A percentile compares a stretch with the other conserved stretches of the same genome.
phyloP scores from a whole-genome alignment of 1,284 basidiomycete genomes.

The Apiotrichum mycotoxinovorans region DNA sequence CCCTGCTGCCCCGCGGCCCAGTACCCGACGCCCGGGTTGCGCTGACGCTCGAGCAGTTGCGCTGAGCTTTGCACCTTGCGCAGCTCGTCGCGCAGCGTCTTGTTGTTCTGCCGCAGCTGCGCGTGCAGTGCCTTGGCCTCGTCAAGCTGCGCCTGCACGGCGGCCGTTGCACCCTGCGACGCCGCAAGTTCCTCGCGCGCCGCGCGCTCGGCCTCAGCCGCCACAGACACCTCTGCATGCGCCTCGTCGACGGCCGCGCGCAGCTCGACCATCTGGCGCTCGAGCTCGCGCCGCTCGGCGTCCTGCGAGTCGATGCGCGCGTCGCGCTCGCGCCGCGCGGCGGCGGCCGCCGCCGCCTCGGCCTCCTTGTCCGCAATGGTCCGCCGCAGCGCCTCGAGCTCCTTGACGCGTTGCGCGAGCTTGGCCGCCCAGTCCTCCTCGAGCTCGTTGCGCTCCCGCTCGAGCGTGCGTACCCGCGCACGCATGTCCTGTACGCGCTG shows the following conservation, averaged over 20 bases:
- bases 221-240: constrained; percentile 52
- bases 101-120: constrained; percentile 56
- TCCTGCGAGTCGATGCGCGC: constrained; percentile 58
- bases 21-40: constrained; percentile 89
- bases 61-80: constrained; percentile 88
- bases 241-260: constrained; percentile 53
- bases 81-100: constrained; percentile 84
- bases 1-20: constrained; percentile 57
- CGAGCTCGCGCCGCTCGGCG: constrained; percentile 57
- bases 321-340: constrained; percentile 60
- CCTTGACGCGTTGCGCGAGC: constrained; percentile 55
- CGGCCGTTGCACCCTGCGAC: constrained; percentile 36
- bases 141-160: constrained; percentile 47
- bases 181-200: constrained; percentile 49
- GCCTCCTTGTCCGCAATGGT: constrained; percentile 57
- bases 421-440: constrained; percentile 81
- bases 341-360: constrained; percentile 55
- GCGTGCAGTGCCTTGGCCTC: constrained; percentile 38
- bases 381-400: constrained; percentile 68
- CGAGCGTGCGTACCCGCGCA: constrained; percentile 45
- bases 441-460: constrained; percentile 51
- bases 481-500: constrained; percentile 66
- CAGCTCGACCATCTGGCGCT: constrained; percentile 52
- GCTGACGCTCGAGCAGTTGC: constrained; percentile 78
- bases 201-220: constrained; percentile 49